Conservation (phyloP, 495 filamentous ascomycete genomes). For the Aspergillus bridgeri region DNA sequence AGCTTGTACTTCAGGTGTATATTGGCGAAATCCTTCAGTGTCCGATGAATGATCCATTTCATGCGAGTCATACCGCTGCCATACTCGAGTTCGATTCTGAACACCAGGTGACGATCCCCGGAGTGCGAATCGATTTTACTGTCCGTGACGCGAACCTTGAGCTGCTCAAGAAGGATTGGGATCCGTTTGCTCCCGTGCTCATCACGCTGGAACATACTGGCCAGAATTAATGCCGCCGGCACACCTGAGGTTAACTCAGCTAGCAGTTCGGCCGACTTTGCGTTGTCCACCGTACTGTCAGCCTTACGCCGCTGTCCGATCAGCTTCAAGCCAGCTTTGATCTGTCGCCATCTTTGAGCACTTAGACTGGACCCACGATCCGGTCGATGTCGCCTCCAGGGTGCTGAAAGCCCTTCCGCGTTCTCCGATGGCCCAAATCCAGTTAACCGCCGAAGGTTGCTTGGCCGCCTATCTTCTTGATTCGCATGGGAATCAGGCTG, state of each 20-base stretch:
- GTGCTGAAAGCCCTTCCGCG: constrained; percentile 43
- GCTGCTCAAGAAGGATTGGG: constrained; percentile 89
- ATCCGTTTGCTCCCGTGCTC: constrained; percentile 94
- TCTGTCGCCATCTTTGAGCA: constrained; percentile 78
- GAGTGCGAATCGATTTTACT: constrained; percentile 61
- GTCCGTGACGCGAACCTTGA: constrained; percentile 83
- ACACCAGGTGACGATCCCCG: constrained; percentile 78
- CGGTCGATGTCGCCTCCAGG: constrained; percentile 51
- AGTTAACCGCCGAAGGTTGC: constrained; percentile 72
- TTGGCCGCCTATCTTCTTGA: constrained; percentile 58
- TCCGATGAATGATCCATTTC: constrained; percentile 92
- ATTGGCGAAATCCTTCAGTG: constrained; percentile 85
- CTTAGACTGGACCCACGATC: constrained; percentile 71
- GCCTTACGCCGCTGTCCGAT: constrained; percentile 75
- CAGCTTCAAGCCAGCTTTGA: constrained; percentile 81
- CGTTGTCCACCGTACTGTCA: constrained; percentile 81
- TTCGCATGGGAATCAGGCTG: constrained; percentile 30
- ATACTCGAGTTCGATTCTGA: constrained; percentile 93
- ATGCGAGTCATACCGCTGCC: constrained; percentile 92
- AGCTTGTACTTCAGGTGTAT: constrained; percentile 90
- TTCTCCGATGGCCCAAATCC: constrained; percentile 61
- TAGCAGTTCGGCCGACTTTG: constrained; percentile 94
- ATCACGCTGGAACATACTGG: constrained; percentile 95
- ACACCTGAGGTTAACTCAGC: constrained; percentile 89
- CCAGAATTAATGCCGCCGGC: constrained; percentile 87